Evolutionary conservation across 2,329 filamentous ascomycete genomes (phyloP).

Genomic region (Hysterium pulicare): DNA sequence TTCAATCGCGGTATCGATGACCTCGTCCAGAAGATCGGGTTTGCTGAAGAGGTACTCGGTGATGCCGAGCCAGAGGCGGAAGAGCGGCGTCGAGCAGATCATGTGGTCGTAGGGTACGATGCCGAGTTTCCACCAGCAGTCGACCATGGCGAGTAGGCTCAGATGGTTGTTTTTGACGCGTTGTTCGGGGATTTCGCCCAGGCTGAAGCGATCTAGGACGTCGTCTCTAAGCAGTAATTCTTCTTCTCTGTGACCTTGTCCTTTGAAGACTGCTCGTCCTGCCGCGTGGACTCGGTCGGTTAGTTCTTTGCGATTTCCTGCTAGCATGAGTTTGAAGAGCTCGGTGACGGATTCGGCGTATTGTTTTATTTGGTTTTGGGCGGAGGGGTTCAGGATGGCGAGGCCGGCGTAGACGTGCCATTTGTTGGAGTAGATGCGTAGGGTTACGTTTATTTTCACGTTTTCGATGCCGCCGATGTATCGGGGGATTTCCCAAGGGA

Average conservation of each 20-base stretch:
- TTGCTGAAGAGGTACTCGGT: slow-evolving; percentile 94
- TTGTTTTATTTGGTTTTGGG: slow-evolving; percentile 87
- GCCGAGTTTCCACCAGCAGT: slow-evolving; percentile 92
- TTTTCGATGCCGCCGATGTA: slow-evolving; percentile 98
- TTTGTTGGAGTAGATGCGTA: slow-evolving; percentile 97
- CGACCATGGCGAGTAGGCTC: slow-evolving; percentile 90
- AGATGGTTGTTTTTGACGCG: slow-evolving; percentile 88
- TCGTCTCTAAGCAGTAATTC: slow-evolving; percentile 73
- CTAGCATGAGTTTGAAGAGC: slow-evolving; percentile 95
- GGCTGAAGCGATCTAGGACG: slow-evolving; percentile 82
- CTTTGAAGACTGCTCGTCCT: slow-evolving; percentile 66
- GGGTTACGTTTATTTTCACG: slow-evolving; percentile 96
- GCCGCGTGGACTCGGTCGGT: slow-evolving; percentile 73
- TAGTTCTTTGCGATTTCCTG: slow-evolving; percentile 73
- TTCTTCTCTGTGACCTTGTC: slow-evolving; percentile 56
- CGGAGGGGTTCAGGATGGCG: slow-evolving; percentile 92
- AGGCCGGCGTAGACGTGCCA: slow-evolving; percentile 99
- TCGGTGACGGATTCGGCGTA: slow-evolving; percentile 91
- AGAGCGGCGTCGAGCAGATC: slow-evolving; percentile 97
- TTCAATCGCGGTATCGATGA: slow-evolving; percentile 78
- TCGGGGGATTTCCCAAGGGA: slow-evolving; percentile 93
- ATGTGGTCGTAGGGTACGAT: slow-evolving; percentile 99
- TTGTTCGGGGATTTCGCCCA: slow-evolving; percentile 66
- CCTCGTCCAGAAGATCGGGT: slow-evolving; percentile 73
- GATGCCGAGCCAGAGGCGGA: slow-evolving; percentile 95